phyloP scores from a whole-genome alignment of 1,139 yeast species.

The Blastobotrys illinoisensis region DNA sequence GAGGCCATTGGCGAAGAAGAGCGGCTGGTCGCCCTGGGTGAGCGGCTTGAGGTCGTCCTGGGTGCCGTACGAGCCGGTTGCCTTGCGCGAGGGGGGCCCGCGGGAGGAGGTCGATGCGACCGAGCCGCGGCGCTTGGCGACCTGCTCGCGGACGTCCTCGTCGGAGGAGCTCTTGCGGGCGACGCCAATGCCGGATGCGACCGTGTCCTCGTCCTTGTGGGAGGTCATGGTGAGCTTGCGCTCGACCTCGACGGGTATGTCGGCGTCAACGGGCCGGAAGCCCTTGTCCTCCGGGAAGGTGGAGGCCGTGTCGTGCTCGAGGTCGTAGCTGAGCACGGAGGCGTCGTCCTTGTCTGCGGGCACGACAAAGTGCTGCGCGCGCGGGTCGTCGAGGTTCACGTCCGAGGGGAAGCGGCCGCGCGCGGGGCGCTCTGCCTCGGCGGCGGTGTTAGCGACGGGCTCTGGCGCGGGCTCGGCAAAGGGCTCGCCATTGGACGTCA shows the following conservation, averaged over 20 bases:
- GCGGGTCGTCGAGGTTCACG: conserved; percentile 20
- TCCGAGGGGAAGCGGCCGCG: conserved; percentile 30
- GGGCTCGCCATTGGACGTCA: conserved; percentile 30
- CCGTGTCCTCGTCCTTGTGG: conserved; percentile 31
- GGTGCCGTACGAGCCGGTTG: conserved; percentile 34
- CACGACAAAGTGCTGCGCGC: conserved; percentile 10
- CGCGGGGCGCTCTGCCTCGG: conserved; percentile 5
- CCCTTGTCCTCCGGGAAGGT: conserved; percentile 30
- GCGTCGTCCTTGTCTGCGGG: conserved; percentile 23
- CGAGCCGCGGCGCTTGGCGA: conserved; percentile 28
- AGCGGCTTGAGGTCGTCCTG: conserved; percentile 27
- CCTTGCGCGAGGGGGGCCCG: conserved; percentile 21
- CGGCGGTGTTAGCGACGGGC: background rate
- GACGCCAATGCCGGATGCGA: conserved; percentile 28
- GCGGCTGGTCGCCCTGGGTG: conserved; percentile 19
- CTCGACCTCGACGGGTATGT: conserved; percentile 32
- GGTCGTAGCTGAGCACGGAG: conserved; percentile 35
- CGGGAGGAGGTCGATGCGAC: conserved; percentile 20
- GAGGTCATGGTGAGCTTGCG: conserved; percentile 34
- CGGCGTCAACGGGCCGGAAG: conserved; percentile 32
- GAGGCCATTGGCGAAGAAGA: conserved; percentile 34
- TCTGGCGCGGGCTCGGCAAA: conserved; percentile 16
- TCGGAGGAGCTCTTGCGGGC: conserved; percentile 33
- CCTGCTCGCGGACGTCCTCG: conserved; percentile 22
- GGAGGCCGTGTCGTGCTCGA: conserved; percentile 28